phyloP scores from a whole-genome alignment of 202 grass and related monocot genomes.

The Alloteropsis angusta region DNA sequence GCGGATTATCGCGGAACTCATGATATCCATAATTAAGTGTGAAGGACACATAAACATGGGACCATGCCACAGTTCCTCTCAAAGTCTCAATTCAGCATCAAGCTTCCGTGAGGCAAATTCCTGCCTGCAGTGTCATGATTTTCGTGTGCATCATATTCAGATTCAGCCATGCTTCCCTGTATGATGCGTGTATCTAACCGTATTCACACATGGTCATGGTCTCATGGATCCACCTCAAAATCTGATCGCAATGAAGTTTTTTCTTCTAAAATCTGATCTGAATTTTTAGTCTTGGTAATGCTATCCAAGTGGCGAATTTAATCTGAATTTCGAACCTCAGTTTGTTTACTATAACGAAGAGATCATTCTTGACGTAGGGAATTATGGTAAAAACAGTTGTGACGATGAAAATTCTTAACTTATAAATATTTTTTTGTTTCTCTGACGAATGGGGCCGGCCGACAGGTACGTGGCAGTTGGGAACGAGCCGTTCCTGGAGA shows the following conservation, averaged over 20 bases:
- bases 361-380: neutral
- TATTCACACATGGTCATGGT: too few species aligned
- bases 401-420: neutral
- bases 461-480: slow-evolving; percentile 70
- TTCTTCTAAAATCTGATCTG: neutral
- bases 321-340: neutral
- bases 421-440: neutral
- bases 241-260: neutral
- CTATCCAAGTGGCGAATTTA: neutral
- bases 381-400: neutral
- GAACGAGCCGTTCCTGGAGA: slow-evolving; percentile 80
- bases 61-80: neutral
- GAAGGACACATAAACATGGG: neutral
- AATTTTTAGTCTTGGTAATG: neutral
- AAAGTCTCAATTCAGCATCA: neutral
- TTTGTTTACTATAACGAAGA: neutral
- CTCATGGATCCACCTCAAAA: too few species aligned
- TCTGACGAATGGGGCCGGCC: neutral
- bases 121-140: neutral
- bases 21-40: neutral
- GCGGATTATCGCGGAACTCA: neutral
- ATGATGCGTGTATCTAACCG: slow-evolving; percentile 18
- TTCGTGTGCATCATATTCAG: neutral
- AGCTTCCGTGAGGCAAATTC: neutral
- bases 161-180: neutral